phyloP scores from a whole-genome alignment of 225 moss, liverwort and hornwort genomes.

The Antitrichia curtipendula region DNA sequence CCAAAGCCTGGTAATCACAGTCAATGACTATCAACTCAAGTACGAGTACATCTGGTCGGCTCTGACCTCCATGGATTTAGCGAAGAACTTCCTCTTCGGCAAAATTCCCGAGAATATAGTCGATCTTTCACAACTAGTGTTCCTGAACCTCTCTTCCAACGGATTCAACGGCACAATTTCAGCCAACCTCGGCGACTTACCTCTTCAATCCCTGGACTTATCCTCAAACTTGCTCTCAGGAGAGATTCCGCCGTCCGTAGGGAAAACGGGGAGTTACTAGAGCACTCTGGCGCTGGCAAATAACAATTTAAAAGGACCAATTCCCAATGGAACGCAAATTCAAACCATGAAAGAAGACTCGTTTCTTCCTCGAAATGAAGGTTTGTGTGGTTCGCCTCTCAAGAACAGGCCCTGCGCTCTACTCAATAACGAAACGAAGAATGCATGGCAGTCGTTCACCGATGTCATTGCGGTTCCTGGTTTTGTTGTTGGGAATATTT shows the following conservation, averaged over 20 bases:
- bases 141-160: conserved; percentile 17
- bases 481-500: neutral
- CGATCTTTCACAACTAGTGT: neutral
- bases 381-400: conserved; percentile 2
- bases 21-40: neutral
- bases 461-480: neutral
- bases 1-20: neutral
- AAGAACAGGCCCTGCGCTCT: neutral
- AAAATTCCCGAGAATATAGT: neutral
- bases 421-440: neutral
- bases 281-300: neutral
- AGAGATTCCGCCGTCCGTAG: neutral
- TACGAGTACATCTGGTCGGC: neutral
- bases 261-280: neutral
- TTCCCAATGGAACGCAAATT: neutral
- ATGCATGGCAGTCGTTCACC: neutral
- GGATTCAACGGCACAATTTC: conserved; percentile 30
- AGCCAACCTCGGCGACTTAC: neutral
- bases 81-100: neutral
- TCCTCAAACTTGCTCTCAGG: neutral
- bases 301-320: conserved; percentile 2
- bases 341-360: neutral
- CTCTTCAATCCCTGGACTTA: conserved; percentile 8
- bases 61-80: conserved; percentile 11
- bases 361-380: conserved; percentile 2